Percentiles rank a stretch among this genome's conserved stretches.
These are phyloP conservation scores for Ceratocystis lukuohia DNA, from an alignment of 2,329 filamentous ascomycete genomes.

Conservation along the genomic window DNA sequence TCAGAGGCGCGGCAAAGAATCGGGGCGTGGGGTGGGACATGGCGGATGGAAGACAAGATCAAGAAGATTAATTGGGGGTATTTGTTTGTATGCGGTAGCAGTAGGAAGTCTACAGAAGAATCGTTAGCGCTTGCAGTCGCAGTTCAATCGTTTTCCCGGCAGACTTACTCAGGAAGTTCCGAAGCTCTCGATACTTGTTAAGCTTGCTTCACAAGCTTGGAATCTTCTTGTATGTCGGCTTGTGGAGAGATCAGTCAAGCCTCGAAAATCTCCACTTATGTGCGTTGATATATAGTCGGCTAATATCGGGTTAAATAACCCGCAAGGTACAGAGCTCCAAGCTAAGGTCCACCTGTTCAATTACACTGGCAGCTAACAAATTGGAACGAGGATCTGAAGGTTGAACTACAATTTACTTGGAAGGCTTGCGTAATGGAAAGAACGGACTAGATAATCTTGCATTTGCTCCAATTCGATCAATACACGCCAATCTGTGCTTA, in stretches of 20 bases:
- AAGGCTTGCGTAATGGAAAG: constrained; percentile 5
- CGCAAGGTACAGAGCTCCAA: background rate
- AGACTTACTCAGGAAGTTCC: background rate
- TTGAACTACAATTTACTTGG: background rate
- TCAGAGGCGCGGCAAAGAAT: constrained; percentile 75
- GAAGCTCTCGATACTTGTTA: background rate
- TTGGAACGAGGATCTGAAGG: background rate
- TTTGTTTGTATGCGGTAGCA: background rate
- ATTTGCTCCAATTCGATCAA: background rate
- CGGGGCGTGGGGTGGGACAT: constrained; percentile 54
- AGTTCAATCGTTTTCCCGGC: background rate
- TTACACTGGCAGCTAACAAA: background rate
- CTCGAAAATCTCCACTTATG: background rate
- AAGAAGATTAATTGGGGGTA: background rate
- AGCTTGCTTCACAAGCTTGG: background rate
- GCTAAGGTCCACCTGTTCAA: constrained; percentile 4
- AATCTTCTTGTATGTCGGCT: background rate
- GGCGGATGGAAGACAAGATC: background rate
- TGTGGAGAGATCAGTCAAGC: background rate
- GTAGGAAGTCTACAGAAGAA: background rate
- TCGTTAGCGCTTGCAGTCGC: background rate
- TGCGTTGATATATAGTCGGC: background rate
- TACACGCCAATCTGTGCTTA: background rate
- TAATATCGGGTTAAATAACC: background rate
- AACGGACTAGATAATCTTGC: background rate